Percentiles rank a stretch among this genome's conserved stretches.
Evolutionary conservation across 768 basidiomycete genomes (phyloP).

Genomic region (Sistotremastrum suecicum): DNA sequence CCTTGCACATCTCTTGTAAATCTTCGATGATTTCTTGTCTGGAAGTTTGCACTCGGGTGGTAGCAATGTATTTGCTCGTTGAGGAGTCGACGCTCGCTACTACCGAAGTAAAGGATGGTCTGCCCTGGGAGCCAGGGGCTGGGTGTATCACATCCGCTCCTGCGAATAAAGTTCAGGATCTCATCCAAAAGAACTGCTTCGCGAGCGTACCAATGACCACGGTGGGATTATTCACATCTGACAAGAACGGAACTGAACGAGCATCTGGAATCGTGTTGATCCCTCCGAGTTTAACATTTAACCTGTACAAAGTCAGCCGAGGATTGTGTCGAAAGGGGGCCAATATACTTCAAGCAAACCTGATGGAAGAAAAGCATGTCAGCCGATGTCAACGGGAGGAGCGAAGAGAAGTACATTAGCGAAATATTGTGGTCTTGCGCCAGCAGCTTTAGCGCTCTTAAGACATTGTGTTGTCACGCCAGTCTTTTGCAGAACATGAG

Average conservation of each 20-base stretch:
- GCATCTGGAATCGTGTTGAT: conserved; percentile 70
- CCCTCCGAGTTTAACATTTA: conserved; percentile 77
- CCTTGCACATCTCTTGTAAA: conserved; percentile 49
- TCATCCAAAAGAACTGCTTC: conserved; percentile 1
- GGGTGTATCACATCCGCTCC: conserved; percentile 80
- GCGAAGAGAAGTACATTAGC: conserved; percentile 34
- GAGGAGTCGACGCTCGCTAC: conserved; percentile 71
- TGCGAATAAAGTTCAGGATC: conserved; percentile 13
- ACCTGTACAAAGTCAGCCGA: conserved; percentile 22
- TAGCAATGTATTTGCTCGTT: conserved; percentile 54
- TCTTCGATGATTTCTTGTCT: conserved; percentile 69
- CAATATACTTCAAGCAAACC: conserved; percentile 53
- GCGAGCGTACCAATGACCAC: conserved; percentile 54
- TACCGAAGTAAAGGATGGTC: conserved; percentile 69
- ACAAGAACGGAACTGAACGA: conserved; percentile 45
- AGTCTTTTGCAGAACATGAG: conserved; percentile 22
- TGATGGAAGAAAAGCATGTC: too few relatives aligned
- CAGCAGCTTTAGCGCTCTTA: conserved; percentile 48
- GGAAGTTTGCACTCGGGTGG: conserved; percentile 49
- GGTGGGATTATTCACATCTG: conserved; percentile 60
- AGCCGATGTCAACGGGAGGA: neutral
- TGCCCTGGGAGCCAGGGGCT: conserved; percentile 61
- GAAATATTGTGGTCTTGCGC: conserved; percentile 63
- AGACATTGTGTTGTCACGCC: conserved; percentile 75
- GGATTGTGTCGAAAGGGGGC: neutral